Percentiles rank a stretch among this genome's conserved stretches.
phyloP scores from a whole-genome alignment of 495 filamentous ascomycete genomes.

The Tirmania nivea region DNA sequence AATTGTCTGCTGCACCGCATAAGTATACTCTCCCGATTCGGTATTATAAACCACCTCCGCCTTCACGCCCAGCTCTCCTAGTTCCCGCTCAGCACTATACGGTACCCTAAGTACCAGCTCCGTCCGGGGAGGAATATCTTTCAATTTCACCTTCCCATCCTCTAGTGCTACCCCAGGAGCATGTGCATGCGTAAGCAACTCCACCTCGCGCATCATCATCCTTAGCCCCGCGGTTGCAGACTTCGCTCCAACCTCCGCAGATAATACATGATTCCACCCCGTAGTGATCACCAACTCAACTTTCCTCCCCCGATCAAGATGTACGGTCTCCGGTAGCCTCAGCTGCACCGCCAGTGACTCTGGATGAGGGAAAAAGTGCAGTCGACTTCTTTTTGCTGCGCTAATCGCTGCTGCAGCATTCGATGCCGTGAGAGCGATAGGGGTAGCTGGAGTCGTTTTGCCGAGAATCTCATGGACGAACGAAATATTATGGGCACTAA shows the following conservation, averaged over 20 bases:
- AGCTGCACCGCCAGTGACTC: conserved; percentile 10
- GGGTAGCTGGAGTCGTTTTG: conserved; percentile 11
- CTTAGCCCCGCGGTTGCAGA: conserved; percentile 74
- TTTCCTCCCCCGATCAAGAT: conserved; percentile 53
- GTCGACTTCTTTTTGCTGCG: conserved; percentile 25
- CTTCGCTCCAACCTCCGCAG: conserved; percentile 47
- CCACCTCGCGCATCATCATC: conserved; percentile 27
- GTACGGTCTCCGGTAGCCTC: conserved; percentile 32
- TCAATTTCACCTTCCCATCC: conserved; percentile 27
- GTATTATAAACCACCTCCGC: conserved; percentile 64
- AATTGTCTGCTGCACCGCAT: conserved; percentile 39
- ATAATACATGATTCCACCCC: conserved; percentile 55
- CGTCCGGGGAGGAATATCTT: conserved; percentile 31
- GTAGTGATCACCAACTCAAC: conserved; percentile 51
- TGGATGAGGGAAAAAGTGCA: conserved; percentile 12
- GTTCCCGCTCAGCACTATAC: conserved; percentile 59
- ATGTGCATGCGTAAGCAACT: not conserved
- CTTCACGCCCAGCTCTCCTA: conserved; percentile 47
- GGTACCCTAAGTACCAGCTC: conserved; percentile 45
- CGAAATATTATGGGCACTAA: conserved; percentile 44
- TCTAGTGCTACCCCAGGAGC: conserved; percentile 36
- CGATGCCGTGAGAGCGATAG: not conserved
- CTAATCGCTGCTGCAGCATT: conserved; percentile 10
- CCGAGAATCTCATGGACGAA: conserved; percentile 37
- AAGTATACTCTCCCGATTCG: conserved; percentile 46